These are phyloP conservation scores for Coemansia interrupta DNA, from an alignment of 192 early-diverging fungal genomes.

Conservation along the genomic window DNA sequence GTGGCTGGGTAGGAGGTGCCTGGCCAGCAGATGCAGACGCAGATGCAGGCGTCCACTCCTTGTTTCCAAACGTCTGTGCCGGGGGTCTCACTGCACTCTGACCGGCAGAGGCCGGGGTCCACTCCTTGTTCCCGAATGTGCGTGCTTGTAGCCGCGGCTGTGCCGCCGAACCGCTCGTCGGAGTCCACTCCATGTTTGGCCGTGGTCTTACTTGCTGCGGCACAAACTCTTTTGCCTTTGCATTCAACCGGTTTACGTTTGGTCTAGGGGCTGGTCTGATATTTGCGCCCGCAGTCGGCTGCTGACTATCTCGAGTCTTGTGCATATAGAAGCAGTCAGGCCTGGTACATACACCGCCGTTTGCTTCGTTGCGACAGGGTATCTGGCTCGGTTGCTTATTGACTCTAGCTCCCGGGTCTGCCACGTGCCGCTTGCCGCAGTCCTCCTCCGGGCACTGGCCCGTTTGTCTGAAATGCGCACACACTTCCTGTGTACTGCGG, in stretches of 20 bases:
- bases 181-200: conserved; percentile 24
- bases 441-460: conserved; percentile 30
- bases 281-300: background rate
- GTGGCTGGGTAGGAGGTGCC: background rate
- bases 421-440: conserved; percentile 39
- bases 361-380: conserved; percentile 42
- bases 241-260: conserved; percentile 13
- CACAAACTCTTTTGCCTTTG: conserved; percentile 36
- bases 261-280: background rate
- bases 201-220: conserved; percentile 12
- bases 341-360: conserved; percentile 33
- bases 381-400: conserved; percentile 29
- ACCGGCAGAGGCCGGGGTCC: background rate
- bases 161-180: background rate
- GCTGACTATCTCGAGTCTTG: background rate
- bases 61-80: conserved; percentile 7
- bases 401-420: conserved; percentile 9
- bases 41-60: conserved; percentile 33
- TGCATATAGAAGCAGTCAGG: conserved; percentile 41
- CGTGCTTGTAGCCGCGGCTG: conserved; percentile 1
- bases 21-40: background rate
- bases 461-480: conserved; percentile 20
- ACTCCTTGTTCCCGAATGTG: conserved; percentile 12
- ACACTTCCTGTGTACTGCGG: conserved; percentile 19
- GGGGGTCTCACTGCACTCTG: background rate